Evolutionary conservation across 345 rosid species (phyloP).

Genomic region (Citrus unshiu): DNA sequence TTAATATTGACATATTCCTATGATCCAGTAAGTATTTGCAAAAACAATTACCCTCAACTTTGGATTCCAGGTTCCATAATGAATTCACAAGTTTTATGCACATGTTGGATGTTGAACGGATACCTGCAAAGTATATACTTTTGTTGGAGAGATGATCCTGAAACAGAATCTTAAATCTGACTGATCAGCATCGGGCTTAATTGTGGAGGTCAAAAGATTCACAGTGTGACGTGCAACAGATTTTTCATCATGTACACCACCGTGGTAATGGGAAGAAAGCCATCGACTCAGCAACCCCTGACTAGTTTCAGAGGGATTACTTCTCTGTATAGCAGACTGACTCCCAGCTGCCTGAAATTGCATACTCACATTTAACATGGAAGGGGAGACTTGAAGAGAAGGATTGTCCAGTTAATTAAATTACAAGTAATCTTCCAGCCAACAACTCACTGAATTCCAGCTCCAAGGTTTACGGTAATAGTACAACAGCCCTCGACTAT

Average conservation of each 20-base stretch:
- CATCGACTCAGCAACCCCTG: slow-evolving; percentile 69
- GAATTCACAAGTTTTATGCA: background rate
- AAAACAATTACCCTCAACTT: background rate
- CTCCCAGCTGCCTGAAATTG: slow-evolving; percentile 52
- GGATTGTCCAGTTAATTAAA: background rate
- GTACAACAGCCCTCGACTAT: slow-evolving; percentile 77
- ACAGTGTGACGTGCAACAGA: slow-evolving; percentile 70
- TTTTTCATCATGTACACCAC: slow-evolving; percentile 69
- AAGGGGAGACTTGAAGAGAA: slow-evolving; percentile 5
- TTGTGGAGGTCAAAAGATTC: slow-evolving; percentile 72
- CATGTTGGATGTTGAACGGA: slow-evolving; percentile 6
- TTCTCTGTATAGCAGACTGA: slow-evolving; percentile 48
- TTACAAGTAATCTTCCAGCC: slow-evolving; percentile 12
- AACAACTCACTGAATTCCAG: slow-evolving; percentile 55
- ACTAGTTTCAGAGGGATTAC: slow-evolving; percentile 43
- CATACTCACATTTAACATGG: slow-evolving; percentile 16
- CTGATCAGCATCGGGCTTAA: slow-evolving; percentile 75
- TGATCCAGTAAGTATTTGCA: background rate
- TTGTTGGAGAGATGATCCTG: slow-evolving; percentile 64
- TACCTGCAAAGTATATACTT: slow-evolving; percentile 74
- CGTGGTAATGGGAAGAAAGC: slow-evolving; percentile 83
- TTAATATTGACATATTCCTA: background rate
- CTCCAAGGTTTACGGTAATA: slow-evolving; percentile 74
- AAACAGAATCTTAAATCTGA: slow-evolving; percentile 81
- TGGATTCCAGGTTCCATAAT: background rate